Conservation (phyloP, 139 green algal genomes). For the Closterium sp. region DNA sequence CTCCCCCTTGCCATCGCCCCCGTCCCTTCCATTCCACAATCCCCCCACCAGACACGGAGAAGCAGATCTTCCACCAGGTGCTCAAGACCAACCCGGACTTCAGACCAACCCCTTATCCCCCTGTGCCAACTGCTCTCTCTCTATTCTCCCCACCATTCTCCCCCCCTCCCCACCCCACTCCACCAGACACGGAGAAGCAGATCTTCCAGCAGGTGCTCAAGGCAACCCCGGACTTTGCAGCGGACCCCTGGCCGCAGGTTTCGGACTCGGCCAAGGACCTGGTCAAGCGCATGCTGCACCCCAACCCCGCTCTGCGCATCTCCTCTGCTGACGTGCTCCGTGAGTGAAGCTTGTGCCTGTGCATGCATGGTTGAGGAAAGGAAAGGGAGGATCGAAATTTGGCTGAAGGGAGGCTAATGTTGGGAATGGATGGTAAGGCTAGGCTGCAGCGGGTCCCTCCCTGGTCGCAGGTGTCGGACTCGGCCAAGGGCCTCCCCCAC, state of each 20-base stretch:
- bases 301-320: neutral
- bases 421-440: too few relatives aligned
- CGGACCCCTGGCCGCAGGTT: neutral
- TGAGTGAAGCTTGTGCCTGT: too few relatives aligned
- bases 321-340: neutral
- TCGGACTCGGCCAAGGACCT: neutral
- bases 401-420: too few relatives aligned
- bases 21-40: too few relatives aligned
- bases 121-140: too few relatives aligned
- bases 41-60: neutral
- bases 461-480: too few relatives aligned
- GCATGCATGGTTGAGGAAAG: too few relatives aligned
- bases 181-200: neutral
- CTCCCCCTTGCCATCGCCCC: neutral
- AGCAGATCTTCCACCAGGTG: neutral
- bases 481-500: too few relatives aligned
- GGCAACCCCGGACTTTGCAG: neutral
- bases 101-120: too few relatives aligned
- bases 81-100: too few relatives aligned
- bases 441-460: too few relatives aligned
- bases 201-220: neutral
- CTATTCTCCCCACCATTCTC: neutral
- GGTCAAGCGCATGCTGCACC: neutral
- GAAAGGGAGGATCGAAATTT: too few relatives aligned
- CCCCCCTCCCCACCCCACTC: neutral